phyloP scores from a whole-genome alignment of 208 protist species.

The Leishmania amazonensis region DNA sequence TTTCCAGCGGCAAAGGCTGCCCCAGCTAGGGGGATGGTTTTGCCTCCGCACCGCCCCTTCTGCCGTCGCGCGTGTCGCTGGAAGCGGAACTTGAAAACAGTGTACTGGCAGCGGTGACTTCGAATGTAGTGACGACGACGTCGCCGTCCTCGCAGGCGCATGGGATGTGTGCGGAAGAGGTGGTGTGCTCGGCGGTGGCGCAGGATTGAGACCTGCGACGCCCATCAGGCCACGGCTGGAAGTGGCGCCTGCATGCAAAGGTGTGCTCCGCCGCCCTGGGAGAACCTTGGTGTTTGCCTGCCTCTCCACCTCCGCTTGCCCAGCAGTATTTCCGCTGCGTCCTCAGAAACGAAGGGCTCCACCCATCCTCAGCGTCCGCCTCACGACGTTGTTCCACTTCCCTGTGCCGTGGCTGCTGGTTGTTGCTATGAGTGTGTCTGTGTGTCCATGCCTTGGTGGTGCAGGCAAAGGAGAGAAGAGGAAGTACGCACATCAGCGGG shows the following conservation, averaged over 20 bases:
- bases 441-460: neutral
- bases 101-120: neutral
- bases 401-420: neutral
- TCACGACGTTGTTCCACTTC: neutral
- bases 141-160: conserved; percentile 1
- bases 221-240: neutral
- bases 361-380: neutral
- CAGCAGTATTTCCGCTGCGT: neutral
- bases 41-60: neutral
- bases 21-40: neutral
- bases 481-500: neutral
- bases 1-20: no score
- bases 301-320: neutral
- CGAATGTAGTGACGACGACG: neutral
- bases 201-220: conserved; percentile 13
- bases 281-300: neutral
- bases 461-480: neutral
- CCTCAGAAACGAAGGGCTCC: neutral
- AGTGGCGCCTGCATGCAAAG: neutral
- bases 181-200: conserved; percentile 11
- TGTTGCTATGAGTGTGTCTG: neutral
- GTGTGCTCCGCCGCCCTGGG: neutral
- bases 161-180: conserved; percentile 17
- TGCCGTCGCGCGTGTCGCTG: neutral
- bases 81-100: neutral